Conservation (phyloP, 176 grass and related monocot species). For the Juncus effusus region DNA sequence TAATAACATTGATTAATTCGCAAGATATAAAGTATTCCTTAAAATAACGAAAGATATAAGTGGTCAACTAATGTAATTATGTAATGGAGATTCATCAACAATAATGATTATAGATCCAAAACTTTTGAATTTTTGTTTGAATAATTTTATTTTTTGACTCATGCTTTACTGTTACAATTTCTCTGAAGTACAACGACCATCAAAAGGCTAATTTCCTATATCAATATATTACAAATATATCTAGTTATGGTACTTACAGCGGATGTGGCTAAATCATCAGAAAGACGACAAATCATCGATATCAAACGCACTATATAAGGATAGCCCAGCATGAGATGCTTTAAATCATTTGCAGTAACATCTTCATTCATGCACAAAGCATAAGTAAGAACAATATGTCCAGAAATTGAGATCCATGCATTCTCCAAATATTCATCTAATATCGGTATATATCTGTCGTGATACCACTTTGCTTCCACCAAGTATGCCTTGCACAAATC, state of each 20-base stretch:
- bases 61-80: background rate
- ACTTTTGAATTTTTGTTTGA: background rate
- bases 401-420: background rate
- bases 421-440: constrained; percentile 13
- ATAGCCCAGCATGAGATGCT: background rate
- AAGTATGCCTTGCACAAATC: constrained; percentile 27
- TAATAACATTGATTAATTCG: background rate
- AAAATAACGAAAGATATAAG: background rate
- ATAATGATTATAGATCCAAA: background rate
- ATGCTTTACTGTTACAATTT: background rate
- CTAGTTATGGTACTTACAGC: background rate
- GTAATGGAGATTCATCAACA: background rate
- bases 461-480: constrained; percentile 2
- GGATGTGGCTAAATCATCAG: constrained; percentile 15
- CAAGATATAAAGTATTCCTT: background rate
- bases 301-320: background rate
- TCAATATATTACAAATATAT: background rate
- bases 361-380: constrained; percentile 14
- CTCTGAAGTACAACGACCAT: too few species aligned
- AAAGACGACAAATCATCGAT: constrained; percentile 17
- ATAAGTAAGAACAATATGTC: background rate
- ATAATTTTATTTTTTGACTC: background rate
- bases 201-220: background rate
- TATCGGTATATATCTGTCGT: background rate
- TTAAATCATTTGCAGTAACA: constrained; percentile 2